These are phyloP conservation scores for Cetradonia linearis DNA, from an alignment of 495 filamentous ascomycete species.

Conservation along the genomic window DNA sequence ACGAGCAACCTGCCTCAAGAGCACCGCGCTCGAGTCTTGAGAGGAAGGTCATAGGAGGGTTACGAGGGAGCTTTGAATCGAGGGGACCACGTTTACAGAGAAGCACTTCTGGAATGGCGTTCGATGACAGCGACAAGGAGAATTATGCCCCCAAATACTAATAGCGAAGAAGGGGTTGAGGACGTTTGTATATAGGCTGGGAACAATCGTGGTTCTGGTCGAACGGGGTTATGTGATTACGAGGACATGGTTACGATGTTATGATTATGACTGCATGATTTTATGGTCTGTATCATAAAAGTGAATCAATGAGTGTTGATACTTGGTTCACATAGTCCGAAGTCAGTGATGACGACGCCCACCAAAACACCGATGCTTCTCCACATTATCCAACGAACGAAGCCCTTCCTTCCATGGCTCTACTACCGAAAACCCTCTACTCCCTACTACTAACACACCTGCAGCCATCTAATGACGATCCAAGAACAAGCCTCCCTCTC, in stretches of 20 bases:
- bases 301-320: not conserved
- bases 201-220: not conserved
- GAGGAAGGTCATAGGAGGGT: constrained; percentile 3
- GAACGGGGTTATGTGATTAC: not conserved
- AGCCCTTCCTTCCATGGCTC: not conserved
- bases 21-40: constrained; percentile 15
- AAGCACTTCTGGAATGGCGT: constrained; percentile 20
- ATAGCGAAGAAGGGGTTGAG: not conserved
- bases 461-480: not conserved
- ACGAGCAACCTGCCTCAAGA: constrained; percentile 3
- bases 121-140: constrained; percentile 19
- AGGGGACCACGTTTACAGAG: constrained; percentile 22
- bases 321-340: too few species aligned
- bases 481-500: constrained; percentile 2
- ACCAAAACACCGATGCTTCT: not conserved
- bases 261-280: not conserved
- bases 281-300: not conserved
- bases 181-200: not conserved
- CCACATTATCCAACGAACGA: not conserved
- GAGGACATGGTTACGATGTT: not conserved
- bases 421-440: not conserved
- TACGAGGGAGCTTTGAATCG: constrained; percentile 3
- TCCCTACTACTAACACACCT: too few species aligned
- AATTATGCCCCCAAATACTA: constrained; percentile 4
- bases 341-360: not conserved